These are phyloP conservation scores for Saussurea involucrata DNA, from an alignment of 129 eudicot species.

Conservation along the genomic window DNA sequence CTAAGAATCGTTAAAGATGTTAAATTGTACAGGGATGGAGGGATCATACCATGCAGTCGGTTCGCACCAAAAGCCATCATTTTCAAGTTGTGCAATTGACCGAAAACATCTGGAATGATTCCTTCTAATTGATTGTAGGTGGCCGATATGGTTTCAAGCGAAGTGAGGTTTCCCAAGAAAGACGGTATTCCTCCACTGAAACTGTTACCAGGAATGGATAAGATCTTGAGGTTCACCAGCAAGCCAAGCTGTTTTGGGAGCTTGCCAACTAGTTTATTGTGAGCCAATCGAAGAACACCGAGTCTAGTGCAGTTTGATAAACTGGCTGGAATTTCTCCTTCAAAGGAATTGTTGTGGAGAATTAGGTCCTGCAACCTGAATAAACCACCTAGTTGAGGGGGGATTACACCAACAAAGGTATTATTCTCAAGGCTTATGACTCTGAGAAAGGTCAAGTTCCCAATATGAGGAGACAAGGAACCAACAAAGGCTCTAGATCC, in stretches of 20 bases:
- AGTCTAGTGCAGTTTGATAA: slow-evolving; percentile 41
- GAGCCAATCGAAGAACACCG: neutral
- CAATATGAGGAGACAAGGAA: slow-evolving; percentile 41
- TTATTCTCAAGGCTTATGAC: slow-evolving; percentile 22
- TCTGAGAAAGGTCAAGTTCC: slow-evolving; percentile 44
- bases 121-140: slow-evolving; percentile 23
- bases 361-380: slow-evolving; percentile 12
- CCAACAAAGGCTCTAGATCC: slow-evolving; percentile 21
- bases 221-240: slow-evolving; percentile 20
- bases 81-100: slow-evolving; percentile 20
- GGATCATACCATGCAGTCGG: slow-evolving; percentile 37
- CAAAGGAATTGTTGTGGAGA: slow-evolving; percentile 31
- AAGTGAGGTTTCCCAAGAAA: slow-evolving; percentile 36
- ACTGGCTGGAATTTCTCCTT: slow-evolving; percentile 35
- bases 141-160: slow-evolving; percentile 24
- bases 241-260: slow-evolving; percentile 31
- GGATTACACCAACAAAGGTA: slow-evolving; percentile 29
- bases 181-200: slow-evolving; percentile 37
- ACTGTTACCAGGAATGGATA: slow-evolving; percentile 11
- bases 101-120: slow-evolving; percentile 25
- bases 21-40: slow-evolving; percentile 33
- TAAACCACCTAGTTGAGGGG: slow-evolving; percentile 40
- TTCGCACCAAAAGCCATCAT: neutral
- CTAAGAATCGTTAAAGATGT: slow-evolving; percentile 15
- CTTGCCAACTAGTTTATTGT: slow-evolving; percentile 32